These are phyloP conservation scores for Abortiporus biennis DNA, from an alignment of 1,284 basidiomycete species.

Conservation along the genomic window DNA sequence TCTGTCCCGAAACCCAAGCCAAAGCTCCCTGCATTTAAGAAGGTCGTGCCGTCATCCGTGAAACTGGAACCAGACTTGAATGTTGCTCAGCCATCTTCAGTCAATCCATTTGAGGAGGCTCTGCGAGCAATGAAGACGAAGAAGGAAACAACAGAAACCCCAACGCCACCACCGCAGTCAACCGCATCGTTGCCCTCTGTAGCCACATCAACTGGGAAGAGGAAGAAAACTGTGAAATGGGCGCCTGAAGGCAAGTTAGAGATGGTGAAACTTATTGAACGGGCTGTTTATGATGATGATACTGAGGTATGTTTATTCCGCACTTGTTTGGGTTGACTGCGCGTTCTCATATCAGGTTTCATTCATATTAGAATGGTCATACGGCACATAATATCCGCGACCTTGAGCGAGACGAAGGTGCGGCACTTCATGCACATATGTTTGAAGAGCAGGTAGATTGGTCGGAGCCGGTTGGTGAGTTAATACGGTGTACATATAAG, in stretches of 20 bases:
- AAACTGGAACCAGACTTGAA: conserved; percentile 53
- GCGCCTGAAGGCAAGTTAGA: conserved; percentile 65
- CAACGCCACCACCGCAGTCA: conserved; percentile 30
- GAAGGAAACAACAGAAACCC: conserved; percentile 44
- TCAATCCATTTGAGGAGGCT: conserved; percentile 75
- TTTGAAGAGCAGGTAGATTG: conserved; percentile 83
- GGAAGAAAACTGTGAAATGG: conserved; percentile 73
- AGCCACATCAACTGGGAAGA: conserved; percentile 42
- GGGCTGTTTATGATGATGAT: conserved; percentile 81
- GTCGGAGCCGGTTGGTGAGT: conserved; percentile 69
- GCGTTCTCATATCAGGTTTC: no score
- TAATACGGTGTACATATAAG: conserved; percentile 11
- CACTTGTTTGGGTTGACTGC: conserved; percentile 24
- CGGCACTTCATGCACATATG: conserved; percentile 69
- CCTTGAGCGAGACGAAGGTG: conserved; percentile 78
- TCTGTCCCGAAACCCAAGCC: conserved; percentile 78
- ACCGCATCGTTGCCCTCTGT: conserved; percentile 27
- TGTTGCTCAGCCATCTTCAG: conserved; percentile 69
- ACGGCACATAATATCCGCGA: conserved; percentile 66
- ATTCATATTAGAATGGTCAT: conserved; percentile 60
- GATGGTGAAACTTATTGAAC: conserved; percentile 71
- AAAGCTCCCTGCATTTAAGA: conserved; percentile 76
- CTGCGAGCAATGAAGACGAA: conserved; percentile 67
- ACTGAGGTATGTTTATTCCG: conserved; percentile 46
- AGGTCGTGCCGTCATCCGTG: conserved; percentile 40